phyloP scores from a whole-genome alignment of 2,329 filamentous ascomycete genomes.

The Stagonosporopsis cucurbitacearum region DNA sequence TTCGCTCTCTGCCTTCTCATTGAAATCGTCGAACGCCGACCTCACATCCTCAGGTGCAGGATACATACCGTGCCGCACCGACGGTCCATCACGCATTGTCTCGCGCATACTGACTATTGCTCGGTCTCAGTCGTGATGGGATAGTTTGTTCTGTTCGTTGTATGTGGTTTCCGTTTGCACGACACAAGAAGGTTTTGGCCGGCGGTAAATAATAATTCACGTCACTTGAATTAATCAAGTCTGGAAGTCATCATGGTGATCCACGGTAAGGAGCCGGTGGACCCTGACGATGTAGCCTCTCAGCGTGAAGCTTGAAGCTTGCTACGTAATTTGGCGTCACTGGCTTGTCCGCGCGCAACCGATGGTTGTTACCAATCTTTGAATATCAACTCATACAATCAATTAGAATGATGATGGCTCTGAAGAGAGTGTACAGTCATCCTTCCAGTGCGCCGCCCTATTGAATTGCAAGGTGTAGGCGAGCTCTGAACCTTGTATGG shows the following conservation, averaged over 20 bases:
- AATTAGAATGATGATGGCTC: not conserved
- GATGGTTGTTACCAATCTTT: not conserved
- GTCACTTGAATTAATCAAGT: constrained; percentile 2
- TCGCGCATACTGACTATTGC: constrained; percentile 5
- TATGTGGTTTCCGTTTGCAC: too few species aligned
- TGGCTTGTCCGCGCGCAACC: constrained; percentile 1
- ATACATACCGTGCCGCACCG: constrained; percentile 14
- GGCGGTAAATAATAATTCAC: not conserved
- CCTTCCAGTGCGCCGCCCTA: not conserved
- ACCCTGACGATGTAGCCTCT: constrained; percentile 14
- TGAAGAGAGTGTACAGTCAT: not conserved
- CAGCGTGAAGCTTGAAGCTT: not conserved
- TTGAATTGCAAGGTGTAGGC: not conserved
- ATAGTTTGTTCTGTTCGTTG: too few species aligned
- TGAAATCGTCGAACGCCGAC: constrained; percentile 1
- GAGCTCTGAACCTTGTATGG: not conserved
- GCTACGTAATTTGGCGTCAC: constrained; percentile 19
- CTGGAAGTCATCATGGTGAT: constrained; percentile 7
- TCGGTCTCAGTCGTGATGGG: not conserved
- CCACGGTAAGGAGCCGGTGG: not conserved
- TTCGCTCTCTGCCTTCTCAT: constrained; percentile 5
- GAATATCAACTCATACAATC: not conserved
- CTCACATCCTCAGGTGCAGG: constrained; percentile 1
- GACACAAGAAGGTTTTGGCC: not conserved
- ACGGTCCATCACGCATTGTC: constrained; percentile 5